Percentiles rank a stretch among this genome's conserved stretches.
phyloP scores from a whole-genome alignment of 495 filamentous ascomycete genomes.

The Penicillium alfredii region DNA sequence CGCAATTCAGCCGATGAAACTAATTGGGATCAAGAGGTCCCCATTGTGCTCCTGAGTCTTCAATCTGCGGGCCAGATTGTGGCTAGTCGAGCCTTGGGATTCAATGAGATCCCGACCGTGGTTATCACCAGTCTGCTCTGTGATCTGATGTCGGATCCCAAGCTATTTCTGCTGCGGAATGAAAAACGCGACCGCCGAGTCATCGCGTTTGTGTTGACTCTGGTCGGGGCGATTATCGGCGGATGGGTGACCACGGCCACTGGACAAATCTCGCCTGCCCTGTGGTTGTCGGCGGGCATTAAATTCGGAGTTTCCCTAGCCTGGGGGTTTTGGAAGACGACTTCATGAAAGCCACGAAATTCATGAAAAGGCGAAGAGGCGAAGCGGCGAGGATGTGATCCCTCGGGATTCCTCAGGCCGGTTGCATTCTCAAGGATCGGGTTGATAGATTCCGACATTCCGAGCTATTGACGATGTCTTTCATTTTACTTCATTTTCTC shows the following conservation, averaged over 20 bases:
- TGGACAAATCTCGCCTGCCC: constrained; percentile 40
- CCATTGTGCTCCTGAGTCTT: constrained; percentile 59
- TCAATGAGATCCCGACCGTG: constrained; percentile 64
- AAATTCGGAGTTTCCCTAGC: constrained; percentile 39
- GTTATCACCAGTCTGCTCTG: constrained; percentile 64
- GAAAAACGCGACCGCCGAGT: constrained; percentile 59
- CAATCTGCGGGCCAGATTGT: constrained; percentile 67
- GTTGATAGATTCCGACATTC: too few species aligned
- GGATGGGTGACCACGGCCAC: constrained; percentile 55
- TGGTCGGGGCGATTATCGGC: constrained; percentile 56
- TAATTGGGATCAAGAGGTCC: constrained; percentile 28
- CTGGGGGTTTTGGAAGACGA: constrained; percentile 35
- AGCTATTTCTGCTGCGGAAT: constrained; percentile 48
- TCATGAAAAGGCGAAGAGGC: too few species aligned
- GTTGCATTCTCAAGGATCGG: too few species aligned
- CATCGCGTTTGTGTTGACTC: constrained; percentile 47
- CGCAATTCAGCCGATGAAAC: constrained; percentile 2
- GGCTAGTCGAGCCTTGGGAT: constrained; percentile 53
- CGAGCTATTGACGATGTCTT: too few species aligned
- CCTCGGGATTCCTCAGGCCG: too few species aligned
- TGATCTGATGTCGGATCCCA: constrained; percentile 56
- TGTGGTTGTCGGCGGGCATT: constrained; percentile 53
- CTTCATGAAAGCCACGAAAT: too few species aligned
- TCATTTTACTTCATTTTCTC: too few species aligned
- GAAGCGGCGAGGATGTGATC: too few species aligned